Base-by-base conservation (phyloP, 345 rosid species). In the Hibiscus tridactylites region DNA sequence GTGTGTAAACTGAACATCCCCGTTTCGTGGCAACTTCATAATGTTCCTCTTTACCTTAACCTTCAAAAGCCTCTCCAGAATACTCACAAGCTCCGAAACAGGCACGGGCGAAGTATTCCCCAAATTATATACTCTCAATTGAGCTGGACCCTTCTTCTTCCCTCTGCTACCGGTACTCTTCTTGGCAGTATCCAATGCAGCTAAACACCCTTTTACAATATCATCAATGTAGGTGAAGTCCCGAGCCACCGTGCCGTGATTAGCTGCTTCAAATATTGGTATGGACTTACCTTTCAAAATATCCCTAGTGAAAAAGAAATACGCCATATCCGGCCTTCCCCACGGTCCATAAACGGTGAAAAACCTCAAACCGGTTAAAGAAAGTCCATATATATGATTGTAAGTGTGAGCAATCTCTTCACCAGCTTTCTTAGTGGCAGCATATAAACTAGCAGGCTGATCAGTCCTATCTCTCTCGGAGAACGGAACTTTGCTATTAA, bases 311-410 rank as follows among this genome's bases (percentile, higher is more conserved):
- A 91, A 91, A 77, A 90, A 91, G 87, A 91, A 91, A 78, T 91
- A 91, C 3, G 96, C 96, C 97, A 91, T 91, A 79, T 91, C 97
- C 6, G 97, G 97, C 69, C 97, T 87, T 10, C 97, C 97, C 97
- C 97, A 90, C 1, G 96, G 97, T 2, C 97, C 97, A 61, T 91
- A 91, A 24, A 91, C 97, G 0, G 97, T 91, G 81, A 91, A 91
- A 60, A 91, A 91, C 60, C 97, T 79, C 71, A 91, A 73, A 35
- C 97, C 97, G 1, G 97, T 91, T 29, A 91, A 79, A 0, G 97
- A 91, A 61, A 91, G 81, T 0, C 97, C 97, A 66, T 91, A 87
- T 52, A 91, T 91, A 72, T 91, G 97, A 72, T 91, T 91, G 67
- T 90, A 91, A 19, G 96, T 90, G 37, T 91, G 97, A 12, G 97